A percentile compares a stretch with the other conserved stretches of the same genome.
These are phyloP conservation scores for Myxozyma udenii DNA, from an alignment of 805 yeast species.

Conservation along the genomic window DNA sequence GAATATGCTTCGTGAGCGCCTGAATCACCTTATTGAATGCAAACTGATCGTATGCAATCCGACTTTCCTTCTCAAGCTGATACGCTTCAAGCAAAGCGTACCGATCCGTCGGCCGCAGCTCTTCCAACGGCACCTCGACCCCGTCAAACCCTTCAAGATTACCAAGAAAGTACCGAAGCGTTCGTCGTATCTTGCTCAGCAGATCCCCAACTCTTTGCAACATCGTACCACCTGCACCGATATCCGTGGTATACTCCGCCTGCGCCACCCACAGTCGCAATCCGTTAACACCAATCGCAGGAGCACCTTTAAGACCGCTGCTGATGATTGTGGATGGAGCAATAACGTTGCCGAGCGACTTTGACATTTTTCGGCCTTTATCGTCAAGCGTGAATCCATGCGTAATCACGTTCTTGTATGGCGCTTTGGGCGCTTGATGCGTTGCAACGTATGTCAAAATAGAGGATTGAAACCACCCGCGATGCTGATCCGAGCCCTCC, in stretches of 20 bases:
- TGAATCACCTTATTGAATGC: constrained; percentile 71
- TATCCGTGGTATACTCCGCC: constrained; percentile 78
- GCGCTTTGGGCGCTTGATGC: constrained; percentile 45
- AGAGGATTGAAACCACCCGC: constrained; percentile 99
- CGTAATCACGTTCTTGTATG: constrained; percentile 73
- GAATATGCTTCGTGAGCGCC: constrained; percentile 64
- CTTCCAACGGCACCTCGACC: constrained; percentile 37
- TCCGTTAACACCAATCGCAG: constrained; percentile 84
- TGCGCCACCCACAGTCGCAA: constrained; percentile 87
- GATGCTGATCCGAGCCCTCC: constrained; percentile 97
- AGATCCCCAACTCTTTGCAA: constrained; percentile 75
- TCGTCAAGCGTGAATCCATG: constrained; percentile 93
- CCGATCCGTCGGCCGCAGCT: constrained; percentile 47
- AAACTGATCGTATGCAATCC: constrained; percentile 50
- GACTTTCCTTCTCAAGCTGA: constrained; percentile 45
- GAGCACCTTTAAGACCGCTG: constrained; percentile 54
- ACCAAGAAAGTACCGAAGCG: constrained; percentile 78
- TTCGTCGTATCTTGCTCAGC: constrained; percentile 74
- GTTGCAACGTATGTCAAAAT: constrained; percentile 69
- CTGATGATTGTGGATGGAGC: constrained; percentile 62
- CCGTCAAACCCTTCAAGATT: constrained; percentile 51
- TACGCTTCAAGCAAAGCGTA: constrained; percentile 57
- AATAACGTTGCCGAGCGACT: constrained; percentile 81
- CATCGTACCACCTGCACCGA: constrained; percentile 67
- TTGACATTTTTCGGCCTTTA: constrained; percentile 87